A percentile compares a stretch with the other conserved stretches of the same genome.
These are phyloP conservation scores for Epichloe glyceriae DNA, from an alignment of 2,329 filamentous ascomycete genomes.

Conservation along the genomic window DNA sequence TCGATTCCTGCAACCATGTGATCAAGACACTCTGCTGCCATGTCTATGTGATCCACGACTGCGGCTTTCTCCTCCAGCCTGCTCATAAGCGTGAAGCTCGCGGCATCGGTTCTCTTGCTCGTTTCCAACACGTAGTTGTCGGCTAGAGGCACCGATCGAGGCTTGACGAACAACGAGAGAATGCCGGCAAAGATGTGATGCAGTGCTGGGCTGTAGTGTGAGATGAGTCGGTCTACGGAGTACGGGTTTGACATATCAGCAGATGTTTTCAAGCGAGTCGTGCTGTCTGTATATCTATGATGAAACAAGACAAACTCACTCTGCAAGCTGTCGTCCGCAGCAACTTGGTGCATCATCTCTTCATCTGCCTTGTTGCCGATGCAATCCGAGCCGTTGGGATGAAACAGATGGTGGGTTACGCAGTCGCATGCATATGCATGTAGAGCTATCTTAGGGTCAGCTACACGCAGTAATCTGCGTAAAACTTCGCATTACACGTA, in stretches of 20 bases:
- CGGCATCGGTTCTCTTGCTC: constrained; percentile 30
- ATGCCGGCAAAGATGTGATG: constrained; percentile 33
- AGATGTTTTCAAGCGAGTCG: not conserved
- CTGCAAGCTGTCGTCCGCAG: constrained; percentile 53
- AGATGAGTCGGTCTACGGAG: constrained; percentile 41
- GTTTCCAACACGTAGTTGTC: constrained; percentile 45
- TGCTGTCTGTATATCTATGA: not conserved
- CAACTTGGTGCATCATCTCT: constrained; percentile 54
- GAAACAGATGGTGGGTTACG: constrained; percentile 56
- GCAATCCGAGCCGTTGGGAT: constrained; percentile 50
- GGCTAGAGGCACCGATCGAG: constrained; percentile 44
- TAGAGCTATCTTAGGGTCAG: constrained; percentile 21
- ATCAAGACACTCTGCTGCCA: constrained; percentile 56
- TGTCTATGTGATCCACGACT: constrained; percentile 37
- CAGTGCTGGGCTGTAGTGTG: constrained; percentile 41
- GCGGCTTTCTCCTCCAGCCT: constrained; percentile 40
- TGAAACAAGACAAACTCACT: constrained; percentile 26
- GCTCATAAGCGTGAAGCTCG: constrained; percentile 43
- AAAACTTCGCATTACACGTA: not conserved
- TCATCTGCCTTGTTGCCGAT: constrained; percentile 42
- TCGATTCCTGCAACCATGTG: constrained; percentile 63
- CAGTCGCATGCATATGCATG: constrained; percentile 60
- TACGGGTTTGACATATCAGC: not conserved
- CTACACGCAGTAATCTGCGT: not conserved
- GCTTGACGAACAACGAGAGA: constrained; percentile 36